These are phyloP conservation scores for Pleurotus tuber-regium DNA, from an alignment of 768 basidiomycete species.

Conservation along the genomic window DNA sequence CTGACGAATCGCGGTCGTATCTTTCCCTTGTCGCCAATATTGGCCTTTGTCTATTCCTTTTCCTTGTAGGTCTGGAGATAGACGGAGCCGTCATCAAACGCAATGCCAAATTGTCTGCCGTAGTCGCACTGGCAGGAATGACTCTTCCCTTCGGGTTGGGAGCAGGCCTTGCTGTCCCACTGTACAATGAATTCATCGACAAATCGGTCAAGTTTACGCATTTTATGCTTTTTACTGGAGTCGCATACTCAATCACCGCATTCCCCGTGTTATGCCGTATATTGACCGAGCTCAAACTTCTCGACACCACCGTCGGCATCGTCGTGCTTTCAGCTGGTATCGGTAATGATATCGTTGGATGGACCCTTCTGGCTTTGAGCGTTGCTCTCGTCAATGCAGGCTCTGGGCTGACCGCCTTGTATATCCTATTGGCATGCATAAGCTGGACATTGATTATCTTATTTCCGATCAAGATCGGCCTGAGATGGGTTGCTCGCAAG, in stretches of 20 bases:
- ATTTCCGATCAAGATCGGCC: conserved; percentile 56
- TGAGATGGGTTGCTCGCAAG: conserved; percentile 70
- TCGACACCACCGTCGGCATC: conserved; percentile 90
- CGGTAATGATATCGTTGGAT: conserved; percentile 83
- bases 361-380: conserved; percentile 86
- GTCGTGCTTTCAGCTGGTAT: conserved; percentile 93
- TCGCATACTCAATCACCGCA: conserved; percentile 86
- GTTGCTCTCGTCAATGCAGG: conserved; percentile 91
- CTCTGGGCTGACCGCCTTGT: conserved; percentile 80
- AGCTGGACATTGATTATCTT: conserved; percentile 80
- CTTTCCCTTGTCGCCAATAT: conserved; percentile 88
- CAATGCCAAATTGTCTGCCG: conserved; percentile 63
- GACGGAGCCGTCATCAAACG: conserved; percentile 77
- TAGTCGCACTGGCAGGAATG: conserved; percentile 83
- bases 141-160: conserved; percentile 86
- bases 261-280: conserved; percentile 87
- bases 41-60: conserved; percentile 85
- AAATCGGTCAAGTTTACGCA: conserved; percentile 69
- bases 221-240: conserved; percentile 93
- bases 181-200: conserved; percentile 78
- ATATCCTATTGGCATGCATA: conserved; percentile 75
- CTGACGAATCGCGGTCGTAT: conserved; percentile 64
- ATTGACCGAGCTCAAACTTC: conserved; percentile 84
- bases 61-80: conserved; percentile 92
- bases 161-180: conserved; percentile 53